phyloP scores from a whole-genome alignment of 2,329 filamentous ascomycete genomes.

The Albophoma yamanashiensis region DNA sequence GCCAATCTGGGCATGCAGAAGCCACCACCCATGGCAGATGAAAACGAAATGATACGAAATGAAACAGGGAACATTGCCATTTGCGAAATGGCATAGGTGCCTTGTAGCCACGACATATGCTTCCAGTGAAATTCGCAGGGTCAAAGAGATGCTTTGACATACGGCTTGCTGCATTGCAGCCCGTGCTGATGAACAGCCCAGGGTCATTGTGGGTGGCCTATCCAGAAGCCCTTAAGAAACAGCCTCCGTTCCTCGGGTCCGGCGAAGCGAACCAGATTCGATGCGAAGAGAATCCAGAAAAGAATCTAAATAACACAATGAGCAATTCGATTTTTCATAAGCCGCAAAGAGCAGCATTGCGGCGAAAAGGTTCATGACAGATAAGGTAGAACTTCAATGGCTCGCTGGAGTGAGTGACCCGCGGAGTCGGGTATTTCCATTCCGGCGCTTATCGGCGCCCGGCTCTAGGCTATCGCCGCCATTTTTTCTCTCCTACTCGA shows the following conservation, averaged over 20 bases:
- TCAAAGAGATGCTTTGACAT: neutral
- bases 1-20: neutral
- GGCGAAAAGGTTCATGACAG: too few species aligned
- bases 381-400: neutral
- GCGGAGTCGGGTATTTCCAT: conserved; percentile 3
- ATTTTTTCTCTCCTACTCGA: conserved; percentile 7
- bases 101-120: neutral
- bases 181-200: too few species aligned
- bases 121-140: neutral
- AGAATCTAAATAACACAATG: too few species aligned
- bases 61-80: neutral
- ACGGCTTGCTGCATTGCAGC: neutral
- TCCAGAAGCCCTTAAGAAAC: neutral
- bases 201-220: too few species aligned
- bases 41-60: neutral
- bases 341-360: neutral
- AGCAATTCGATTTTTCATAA: neutral
- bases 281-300: neutral
- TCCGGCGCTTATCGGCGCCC: conserved; percentile 8
- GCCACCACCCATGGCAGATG: neutral
- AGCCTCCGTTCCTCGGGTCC: neutral
- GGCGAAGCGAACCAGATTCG: neutral
- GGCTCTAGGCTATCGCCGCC: conserved; percentile 10
- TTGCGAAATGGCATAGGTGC: neutral
- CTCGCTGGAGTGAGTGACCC: neutral